Evolutionary conservation across 441 rosid genomes (phyloP).

Genomic region (Viola pubescens): DNA sequence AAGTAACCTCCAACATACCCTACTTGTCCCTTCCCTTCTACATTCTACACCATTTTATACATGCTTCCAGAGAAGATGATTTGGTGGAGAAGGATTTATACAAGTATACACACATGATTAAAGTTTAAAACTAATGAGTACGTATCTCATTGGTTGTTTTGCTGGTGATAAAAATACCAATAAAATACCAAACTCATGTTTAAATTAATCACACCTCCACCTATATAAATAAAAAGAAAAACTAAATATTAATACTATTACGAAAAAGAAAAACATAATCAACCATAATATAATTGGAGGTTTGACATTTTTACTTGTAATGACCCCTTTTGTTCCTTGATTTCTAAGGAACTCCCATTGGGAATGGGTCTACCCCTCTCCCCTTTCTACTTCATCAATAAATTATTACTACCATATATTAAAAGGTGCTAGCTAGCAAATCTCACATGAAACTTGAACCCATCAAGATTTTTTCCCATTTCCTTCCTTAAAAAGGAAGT

Average conservation of each 20-base stretch:
- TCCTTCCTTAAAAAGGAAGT: no score
- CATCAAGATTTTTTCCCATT: no score
- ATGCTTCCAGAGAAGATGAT: no score
- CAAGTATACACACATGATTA: no score
- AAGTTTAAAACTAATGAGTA: no score
- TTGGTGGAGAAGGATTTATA: no score
- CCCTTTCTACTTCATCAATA: conserved; percentile 18
- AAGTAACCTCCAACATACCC: no score
- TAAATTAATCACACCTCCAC: neutral
- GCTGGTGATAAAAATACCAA: no score
- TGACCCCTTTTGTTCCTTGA: conserved; percentile 33
- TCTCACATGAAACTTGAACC: conserved; percentile 24
- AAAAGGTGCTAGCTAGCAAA: conserved; percentile 22
- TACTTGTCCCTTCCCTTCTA: no score
- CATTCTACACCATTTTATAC: no score
- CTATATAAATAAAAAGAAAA: neutral
- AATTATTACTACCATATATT: conserved; percentile 16
- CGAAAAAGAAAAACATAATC: conserved; percentile 29
- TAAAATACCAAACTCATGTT: no score
- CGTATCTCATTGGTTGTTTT: no score
- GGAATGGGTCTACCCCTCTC: conserved; percentile 26
- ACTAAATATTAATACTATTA: conserved; percentile 11
- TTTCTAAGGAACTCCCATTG: conserved; percentile 49
- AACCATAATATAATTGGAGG: conserved; percentile 31
- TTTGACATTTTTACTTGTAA: conserved; percentile 35